Evolutionary conservation across 768 basidiomycete species (phyloP).

Genomic region (Neoboletus subvelutipes): DNA sequence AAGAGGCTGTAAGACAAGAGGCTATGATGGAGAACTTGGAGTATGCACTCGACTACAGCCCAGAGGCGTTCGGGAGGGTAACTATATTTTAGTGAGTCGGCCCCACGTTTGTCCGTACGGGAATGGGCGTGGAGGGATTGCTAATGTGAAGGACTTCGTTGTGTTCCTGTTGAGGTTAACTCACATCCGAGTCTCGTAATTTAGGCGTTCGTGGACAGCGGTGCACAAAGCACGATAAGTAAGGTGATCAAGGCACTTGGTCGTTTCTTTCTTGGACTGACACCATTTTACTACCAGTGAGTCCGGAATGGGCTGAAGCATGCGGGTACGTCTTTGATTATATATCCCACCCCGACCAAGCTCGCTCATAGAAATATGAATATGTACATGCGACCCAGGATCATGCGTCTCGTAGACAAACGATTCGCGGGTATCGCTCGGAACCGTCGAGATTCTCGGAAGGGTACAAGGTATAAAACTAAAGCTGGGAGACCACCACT

Average conservation of each 20-base stretch:
- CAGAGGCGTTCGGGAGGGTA: conserved; percentile 91
- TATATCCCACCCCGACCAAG: background rate
- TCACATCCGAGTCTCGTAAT: conserved; percentile 80
- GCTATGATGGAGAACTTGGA: conserved; percentile 90
- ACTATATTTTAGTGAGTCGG: conserved; percentile 93
- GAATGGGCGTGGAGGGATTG: conserved; percentile 1
- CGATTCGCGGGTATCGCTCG: conserved; percentile 87
- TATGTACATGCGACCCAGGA: conserved; percentile 40
- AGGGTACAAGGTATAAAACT: conserved; percentile 92
- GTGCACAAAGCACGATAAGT: conserved; percentile 45
- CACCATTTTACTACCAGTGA: conserved; percentile 52
- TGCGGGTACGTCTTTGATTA: conserved; percentile 64
- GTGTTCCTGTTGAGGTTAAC: conserved; percentile 92
- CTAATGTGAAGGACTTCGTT: conserved; percentile 11
- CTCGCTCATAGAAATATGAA: conserved; percentile 2
- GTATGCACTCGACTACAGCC: conserved; percentile 91
- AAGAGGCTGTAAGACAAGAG: conserved; percentile 88
- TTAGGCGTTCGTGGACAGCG: conserved; percentile 98
- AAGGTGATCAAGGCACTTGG: background rate
- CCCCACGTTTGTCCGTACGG: background rate
- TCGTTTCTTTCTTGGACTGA: conserved; percentile 5
- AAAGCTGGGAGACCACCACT: conserved; percentile 76
- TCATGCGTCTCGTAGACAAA: conserved; percentile 91
- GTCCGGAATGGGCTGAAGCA: conserved; percentile 85
- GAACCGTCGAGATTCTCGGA: conserved; percentile 91